These are phyloP conservation scores for Starmerella roubikii DNA, from an alignment of 805 yeast species.

Conservation along the genomic window DNA sequence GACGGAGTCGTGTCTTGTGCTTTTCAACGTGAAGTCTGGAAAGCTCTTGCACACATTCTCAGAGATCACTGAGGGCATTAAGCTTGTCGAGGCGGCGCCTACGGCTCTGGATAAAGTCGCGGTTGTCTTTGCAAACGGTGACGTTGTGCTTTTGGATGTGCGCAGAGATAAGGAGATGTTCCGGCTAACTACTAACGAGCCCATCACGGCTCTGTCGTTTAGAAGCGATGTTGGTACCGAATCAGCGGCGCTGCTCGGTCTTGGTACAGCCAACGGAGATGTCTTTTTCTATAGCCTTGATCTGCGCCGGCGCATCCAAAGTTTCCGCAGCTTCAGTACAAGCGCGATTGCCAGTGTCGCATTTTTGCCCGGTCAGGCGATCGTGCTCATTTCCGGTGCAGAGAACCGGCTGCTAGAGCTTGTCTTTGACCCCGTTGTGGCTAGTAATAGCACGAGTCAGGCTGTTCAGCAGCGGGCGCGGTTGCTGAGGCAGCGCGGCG, in stretches of 20 bases:
- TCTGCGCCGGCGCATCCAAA: constrained; percentile 58
- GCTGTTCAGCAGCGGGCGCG: constrained; percentile 60
- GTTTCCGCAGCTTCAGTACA: constrained; percentile 40
- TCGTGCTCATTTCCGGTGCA: constrained; percentile 76
- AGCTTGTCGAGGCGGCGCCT: constrained; percentile 72
- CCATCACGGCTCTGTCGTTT: constrained; percentile 55
- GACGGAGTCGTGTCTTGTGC: constrained; percentile 46
- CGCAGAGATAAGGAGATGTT: constrained; percentile 46
- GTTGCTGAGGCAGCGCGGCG: constrained; percentile 83
- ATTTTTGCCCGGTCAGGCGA: constrained; percentile 84
- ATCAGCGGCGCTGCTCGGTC: constrained; percentile 55
- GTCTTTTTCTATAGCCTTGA: constrained; percentile 73
- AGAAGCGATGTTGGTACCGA: constrained; percentile 58
- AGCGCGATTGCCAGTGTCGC: constrained; percentile 41
- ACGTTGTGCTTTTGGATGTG: constrained; percentile 50
- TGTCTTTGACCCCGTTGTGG: constrained; percentile 82
- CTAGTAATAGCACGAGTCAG: constrained; percentile 29
- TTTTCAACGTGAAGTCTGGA: constrained; percentile 68
- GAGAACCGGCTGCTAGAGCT: constrained; percentile 81
- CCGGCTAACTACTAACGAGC: constrained; percentile 31
- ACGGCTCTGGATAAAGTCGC: constrained; percentile 66
- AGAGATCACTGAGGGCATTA: constrained; percentile 41
- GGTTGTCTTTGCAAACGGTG: constrained; percentile 59
- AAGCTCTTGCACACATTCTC: constrained; percentile 47
- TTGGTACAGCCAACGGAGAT: constrained; percentile 70